These are phyloP conservation scores for Plenodomus lindquistii DNA, from an alignment of 2,329 filamentous ascomycete species.

Conservation along the genomic window DNA sequence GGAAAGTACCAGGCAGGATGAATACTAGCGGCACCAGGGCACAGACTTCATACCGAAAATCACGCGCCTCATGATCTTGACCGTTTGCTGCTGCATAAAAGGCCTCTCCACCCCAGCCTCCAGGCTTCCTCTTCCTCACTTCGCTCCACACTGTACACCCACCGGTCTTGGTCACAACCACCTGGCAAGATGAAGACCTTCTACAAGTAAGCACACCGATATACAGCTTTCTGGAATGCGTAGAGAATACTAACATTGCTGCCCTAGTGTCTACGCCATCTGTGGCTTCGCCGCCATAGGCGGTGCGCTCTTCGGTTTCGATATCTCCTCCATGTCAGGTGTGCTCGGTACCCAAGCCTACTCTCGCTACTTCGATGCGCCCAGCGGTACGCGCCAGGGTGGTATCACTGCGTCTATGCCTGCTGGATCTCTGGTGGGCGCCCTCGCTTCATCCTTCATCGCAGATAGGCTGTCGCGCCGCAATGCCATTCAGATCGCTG, in stretches of 20 bases:
- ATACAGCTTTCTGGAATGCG: slow-evolving; percentile 52
- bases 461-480: slow-evolving; percentile 52
- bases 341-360: slow-evolving; percentile 45
- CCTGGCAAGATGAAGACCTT: slow-evolving; percentile 41
- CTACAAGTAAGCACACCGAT: slow-evolving; percentile 43
- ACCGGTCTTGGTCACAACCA: slow-evolving; percentile 10
- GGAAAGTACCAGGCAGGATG: slow-evolving; percentile 6
- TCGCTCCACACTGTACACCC: slow-evolving; percentile 5
- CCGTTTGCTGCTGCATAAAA: slow-evolving; percentile 12
- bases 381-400: slow-evolving; percentile 42
- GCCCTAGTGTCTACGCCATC: slow-evolving; percentile 31
- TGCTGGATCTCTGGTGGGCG: slow-evolving; percentile 54
- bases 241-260: not conserved
- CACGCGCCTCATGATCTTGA: slow-evolving; percentile 17
- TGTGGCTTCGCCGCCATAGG: slow-evolving; percentile 66
- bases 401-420: slow-evolving; percentile 55
- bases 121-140: slow-evolving; percentile 2
- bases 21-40: slow-evolving; percentile 10
- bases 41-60: slow-evolving; percentile 17
- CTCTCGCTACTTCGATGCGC: slow-evolving; percentile 43
- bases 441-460: slow-evolving; percentile 51
- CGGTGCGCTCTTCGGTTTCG: slow-evolving; percentile 46
- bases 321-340: slow-evolving; percentile 46
- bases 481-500: slow-evolving; percentile 50
- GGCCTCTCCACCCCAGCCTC: slow-evolving; percentile 4